A percentile compares a stretch with the other conserved stretches of the same genome.
These are phyloP conservation scores for Anaeromyces robustus DNA, from an alignment of 192 early-diverging fungal genomes.

Conservation along the genomic window DNA sequence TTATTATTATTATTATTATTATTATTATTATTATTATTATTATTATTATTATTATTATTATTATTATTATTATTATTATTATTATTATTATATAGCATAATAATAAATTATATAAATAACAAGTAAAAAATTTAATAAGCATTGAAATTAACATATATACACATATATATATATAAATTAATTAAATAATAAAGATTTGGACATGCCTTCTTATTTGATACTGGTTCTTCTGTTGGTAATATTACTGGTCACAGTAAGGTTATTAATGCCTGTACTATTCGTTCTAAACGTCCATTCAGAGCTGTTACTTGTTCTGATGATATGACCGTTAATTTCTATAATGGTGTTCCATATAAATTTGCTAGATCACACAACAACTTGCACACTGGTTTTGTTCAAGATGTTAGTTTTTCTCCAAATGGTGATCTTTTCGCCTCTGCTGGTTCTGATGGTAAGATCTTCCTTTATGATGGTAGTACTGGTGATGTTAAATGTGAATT, in stretches of 20 bases:
- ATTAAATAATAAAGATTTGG: constrained; percentile 42
- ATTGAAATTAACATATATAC: no score
- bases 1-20: no score
- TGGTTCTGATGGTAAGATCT: constrained; percentile 68
- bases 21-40: no score
- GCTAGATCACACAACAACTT: constrained; percentile 44
- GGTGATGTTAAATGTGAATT: constrained; percentile 58
- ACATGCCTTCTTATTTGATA: constrained; percentile 78
- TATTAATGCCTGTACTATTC: constrained; percentile 75
- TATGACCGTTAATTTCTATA: constrained; percentile 70
- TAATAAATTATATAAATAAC: no score
- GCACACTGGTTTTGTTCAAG: constrained; percentile 83
- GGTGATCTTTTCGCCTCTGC: constrained; percentile 71
- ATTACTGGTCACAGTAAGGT: constrained; percentile 78
- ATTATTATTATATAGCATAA: no score
- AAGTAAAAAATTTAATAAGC: no score
- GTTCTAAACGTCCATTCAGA: constrained; percentile 70
- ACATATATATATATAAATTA: background rate
- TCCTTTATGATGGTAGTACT: constrained; percentile 83
- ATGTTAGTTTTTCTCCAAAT: constrained; percentile 65
- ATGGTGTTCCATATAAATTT: constrained; percentile 83
- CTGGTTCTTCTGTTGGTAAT: constrained; percentile 76
- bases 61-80: no score
- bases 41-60: no score
- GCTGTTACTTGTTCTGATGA: constrained; percentile 89